Evolutionary conservation across 208 protist species (phyloP), one percentile per base, ranked within the genome.

Genomic region (Leishmania gerbilli): DNA sequence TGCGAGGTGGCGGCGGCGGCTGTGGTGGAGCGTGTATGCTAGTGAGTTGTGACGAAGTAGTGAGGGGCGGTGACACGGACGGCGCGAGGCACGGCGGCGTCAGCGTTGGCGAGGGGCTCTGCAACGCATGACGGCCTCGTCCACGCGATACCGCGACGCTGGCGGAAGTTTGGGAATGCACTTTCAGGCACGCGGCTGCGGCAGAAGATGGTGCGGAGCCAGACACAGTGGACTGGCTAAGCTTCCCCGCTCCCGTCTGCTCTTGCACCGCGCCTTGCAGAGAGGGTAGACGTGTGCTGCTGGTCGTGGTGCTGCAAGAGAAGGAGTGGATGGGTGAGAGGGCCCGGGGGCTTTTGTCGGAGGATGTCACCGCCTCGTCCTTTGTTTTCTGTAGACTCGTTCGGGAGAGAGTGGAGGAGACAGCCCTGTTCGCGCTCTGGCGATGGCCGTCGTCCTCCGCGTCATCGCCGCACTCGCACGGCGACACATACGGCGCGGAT

Each of bases 1-100:
- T 89, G 42, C 80, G 86, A 27, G 79, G 84, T 19, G 55, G 74
- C 19, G 77, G 78, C 53, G 56, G 77, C 17, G 72, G 64, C 71
- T 15, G 79, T 19, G 55, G 74, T 9, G 49, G n/a, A n/a, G 51
- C 51, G 60, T 51, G 71, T 51, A 42, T n/a, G 17, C 17, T 13
- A 27, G 51, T 60, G 71, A 58, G 49, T 53, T 51, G 37, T 11
- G 45, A 56, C 27, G 71, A 68, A 9, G 75, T 34, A 68, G 74
- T 49, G 45, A 74, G 37, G 27, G 68, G 68, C 45, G 68, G 15
- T 55, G 68, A 74, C 68, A 34, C 17, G 27, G 68, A 34, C 21
- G 27, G 68, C 27, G 45, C 19, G 42, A 53, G 45, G 68, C 40
- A 17, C 68, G 45, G 42, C 2, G 68, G 68, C 9, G 68, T 19